phyloP scores from a whole-genome alignment of 73 alveolate species.

The Symbiodinium pilosum region DNA sequence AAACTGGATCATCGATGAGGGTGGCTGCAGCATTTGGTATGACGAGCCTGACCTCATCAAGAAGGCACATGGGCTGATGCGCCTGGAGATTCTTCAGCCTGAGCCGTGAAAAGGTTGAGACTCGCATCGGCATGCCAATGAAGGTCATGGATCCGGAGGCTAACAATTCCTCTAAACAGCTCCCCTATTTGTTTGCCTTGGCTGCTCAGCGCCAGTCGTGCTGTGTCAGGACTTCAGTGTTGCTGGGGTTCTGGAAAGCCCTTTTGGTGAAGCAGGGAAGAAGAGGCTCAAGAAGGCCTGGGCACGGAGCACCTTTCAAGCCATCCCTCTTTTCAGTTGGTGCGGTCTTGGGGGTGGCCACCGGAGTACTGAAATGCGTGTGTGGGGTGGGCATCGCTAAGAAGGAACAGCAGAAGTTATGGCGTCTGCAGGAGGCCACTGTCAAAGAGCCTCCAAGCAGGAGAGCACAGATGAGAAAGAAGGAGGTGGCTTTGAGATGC shows the following conservation, averaged over 20 bases:
- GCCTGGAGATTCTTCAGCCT: neutral
- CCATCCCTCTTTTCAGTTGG: neutral
- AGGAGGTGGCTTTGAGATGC: too few species aligned
- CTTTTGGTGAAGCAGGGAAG: slow-evolving; percentile 85
- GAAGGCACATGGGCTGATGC: slow-evolving; percentile 1
- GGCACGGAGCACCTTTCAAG: neutral
- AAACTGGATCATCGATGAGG: slow-evolving; percentile 91
- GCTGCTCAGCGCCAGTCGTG: neutral
- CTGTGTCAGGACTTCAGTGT: slow-evolving; percentile 84
- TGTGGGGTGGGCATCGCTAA: neutral
- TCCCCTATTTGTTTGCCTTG: neutral
- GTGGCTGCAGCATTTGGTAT: slow-evolving; percentile 87
- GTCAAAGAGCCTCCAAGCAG: slow-evolving; percentile 91
- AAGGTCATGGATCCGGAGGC: slow-evolving; percentile 82
- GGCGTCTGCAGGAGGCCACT: slow-evolving; percentile 2
- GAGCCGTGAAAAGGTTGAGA: slow-evolving; percentile 22
- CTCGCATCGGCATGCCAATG: slow-evolving; percentile 86
- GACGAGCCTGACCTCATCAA: slow-evolving; percentile 94
- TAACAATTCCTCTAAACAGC: too few species aligned
- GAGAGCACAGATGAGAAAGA: slow-evolving; percentile 82
- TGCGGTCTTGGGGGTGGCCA: neutral
- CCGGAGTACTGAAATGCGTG: neutral
- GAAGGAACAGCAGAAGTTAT: neutral
- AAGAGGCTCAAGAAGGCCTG: slow-evolving; percentile 55
- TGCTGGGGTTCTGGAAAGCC: slow-evolving; percentile 82